Evolutionary conservation across 2,329 filamentous ascomycete species (phyloP).

Genomic region (Coniella lustricola): DNA sequence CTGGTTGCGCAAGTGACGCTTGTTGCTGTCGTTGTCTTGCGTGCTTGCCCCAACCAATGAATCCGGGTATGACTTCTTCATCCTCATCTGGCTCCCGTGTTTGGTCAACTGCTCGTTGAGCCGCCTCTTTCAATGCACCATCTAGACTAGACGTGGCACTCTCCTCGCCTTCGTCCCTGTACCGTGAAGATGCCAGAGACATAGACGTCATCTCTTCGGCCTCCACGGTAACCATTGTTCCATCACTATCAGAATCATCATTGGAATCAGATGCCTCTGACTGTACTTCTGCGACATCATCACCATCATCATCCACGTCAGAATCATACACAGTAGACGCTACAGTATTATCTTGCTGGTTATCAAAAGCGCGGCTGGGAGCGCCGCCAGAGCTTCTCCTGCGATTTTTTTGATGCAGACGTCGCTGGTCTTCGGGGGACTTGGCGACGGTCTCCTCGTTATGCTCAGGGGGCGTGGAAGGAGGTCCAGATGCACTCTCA

Average conservation of each 20-base stretch:
- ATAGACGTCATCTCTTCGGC: slow-evolving; percentile 69
- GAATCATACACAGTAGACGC: slow-evolving; percentile 76
- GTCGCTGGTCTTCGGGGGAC: slow-evolving; percentile 59
- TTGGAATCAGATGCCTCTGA: slow-evolving; percentile 40
- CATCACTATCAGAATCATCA: slow-evolving; percentile 57
- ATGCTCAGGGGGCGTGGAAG: slow-evolving; percentile 56
- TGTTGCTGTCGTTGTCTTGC: slow-evolving; percentile 42
- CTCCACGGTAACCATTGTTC: slow-evolving; percentile 76
- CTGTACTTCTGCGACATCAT: slow-evolving; percentile 48
- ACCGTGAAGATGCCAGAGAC: slow-evolving; percentile 56
- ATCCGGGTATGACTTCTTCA: slow-evolving; percentile 66
- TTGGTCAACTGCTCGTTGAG: slow-evolving; percentile 67
- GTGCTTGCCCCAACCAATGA: slow-evolving; percentile 65
- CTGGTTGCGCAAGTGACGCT: slow-evolving; percentile 17
- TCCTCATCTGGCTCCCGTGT: slow-evolving; percentile 48
- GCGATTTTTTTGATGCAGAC: slow-evolving; percentile 54
- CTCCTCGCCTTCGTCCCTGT: slow-evolving; percentile 45
- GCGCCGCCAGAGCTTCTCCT: slow-evolving; percentile 62
- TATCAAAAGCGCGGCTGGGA: slow-evolving; percentile 53
- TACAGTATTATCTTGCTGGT: slow-evolving; percentile 46
- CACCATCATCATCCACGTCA: slow-evolving; percentile 49
- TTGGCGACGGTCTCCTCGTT: slow-evolving; percentile 49
- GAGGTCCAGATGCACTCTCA: slow-evolving; percentile 47
- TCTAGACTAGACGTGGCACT: slow-evolving; percentile 66
- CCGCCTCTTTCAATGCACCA: slow-evolving; percentile 68